Evolutionary conservation across 768 basidiomycete genomes (phyloP).

Genomic region (Gloeostereum incarnatum): DNA sequence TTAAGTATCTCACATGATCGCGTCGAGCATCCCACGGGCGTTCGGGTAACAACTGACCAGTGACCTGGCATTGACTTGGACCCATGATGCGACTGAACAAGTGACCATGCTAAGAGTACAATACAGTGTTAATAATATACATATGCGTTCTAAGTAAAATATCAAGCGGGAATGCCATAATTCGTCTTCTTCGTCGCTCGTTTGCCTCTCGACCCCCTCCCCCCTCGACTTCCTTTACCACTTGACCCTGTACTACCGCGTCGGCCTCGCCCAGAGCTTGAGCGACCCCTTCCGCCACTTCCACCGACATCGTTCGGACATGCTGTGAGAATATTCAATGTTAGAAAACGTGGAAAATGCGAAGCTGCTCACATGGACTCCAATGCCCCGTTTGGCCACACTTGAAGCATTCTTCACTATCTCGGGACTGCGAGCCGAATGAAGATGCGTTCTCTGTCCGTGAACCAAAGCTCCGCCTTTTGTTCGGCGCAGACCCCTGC

Average conservation of each 20-base stretch:
- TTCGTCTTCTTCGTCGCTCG: constrained; percentile 28
- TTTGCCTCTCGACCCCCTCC: constrained; percentile 18
- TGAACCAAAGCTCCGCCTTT: background rate
- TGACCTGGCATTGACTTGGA: too few species aligned
- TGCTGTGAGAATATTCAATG: constrained; percentile 18
- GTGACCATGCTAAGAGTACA: too few species aligned
- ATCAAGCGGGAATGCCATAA: constrained; percentile 25
- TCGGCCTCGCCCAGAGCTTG: constrained; percentile 4
- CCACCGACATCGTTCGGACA: constrained; percentile 36
- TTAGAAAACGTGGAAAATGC: background rate
- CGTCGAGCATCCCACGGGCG: too few species aligned
- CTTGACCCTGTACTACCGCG: constrained; percentile 9
- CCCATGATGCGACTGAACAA: too few species aligned
- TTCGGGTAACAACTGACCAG: too few species aligned
- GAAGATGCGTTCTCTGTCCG: background rate
- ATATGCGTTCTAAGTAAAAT: too few species aligned
- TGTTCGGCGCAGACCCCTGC: background rate
- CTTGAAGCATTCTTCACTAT: constrained; percentile 18
- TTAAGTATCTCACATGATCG: too few species aligned
- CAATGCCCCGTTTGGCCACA: constrained; percentile 63
- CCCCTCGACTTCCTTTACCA: constrained; percentile 16
- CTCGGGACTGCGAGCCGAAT: background rate
- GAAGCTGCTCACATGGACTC: constrained; percentile 37
- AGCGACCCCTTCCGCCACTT: background rate
- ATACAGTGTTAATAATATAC: too few species aligned